Evolutionary conservation across 1,139 yeast genomes (phyloP), one percentile per base, ranked within the genome.

Genomic region (Komagataea norvegica): DNA sequence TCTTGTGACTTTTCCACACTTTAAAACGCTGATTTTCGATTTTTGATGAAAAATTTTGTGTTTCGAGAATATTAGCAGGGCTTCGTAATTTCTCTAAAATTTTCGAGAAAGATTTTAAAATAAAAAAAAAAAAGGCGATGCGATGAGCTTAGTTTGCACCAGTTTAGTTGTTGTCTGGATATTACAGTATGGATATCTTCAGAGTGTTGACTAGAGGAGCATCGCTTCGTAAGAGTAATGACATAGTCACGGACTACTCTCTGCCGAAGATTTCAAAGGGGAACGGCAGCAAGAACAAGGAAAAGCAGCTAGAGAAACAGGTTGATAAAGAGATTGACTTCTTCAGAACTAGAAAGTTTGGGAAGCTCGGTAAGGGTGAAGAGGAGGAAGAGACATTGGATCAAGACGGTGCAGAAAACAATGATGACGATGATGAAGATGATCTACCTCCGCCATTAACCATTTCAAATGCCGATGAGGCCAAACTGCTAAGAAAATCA

Each of bases 121-220:
- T 20, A 33, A 33, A 33, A 27, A 22, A 13, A 22, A 23, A 11
- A 11, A 19, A 14, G 4, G 20, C 15, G 30, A 22, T 27, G 36
- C 16, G 36, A 27, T 33, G 36, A 27, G 31, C 24, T 31, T 5
- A 11, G 18, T 27, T 11, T 13, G 15, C 13, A 8, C 3, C 23
- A n/a, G 18, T n/a, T n/a, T n/a, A n/a, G n/a, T n/a, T n/a, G n/a
- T n/a, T n/a, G n/a, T n/a, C n/a, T n/a, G n/a, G n/a, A n/a, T n/a
- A n/a, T n/a, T 11, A 17, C 7, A 14, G 8, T 2, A 89, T 91
- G 98, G 98, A 91, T 65, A 82, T 89, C 47, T 89, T 91, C 59
- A 71, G 87, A 52, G 79, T 91, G 4, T 70, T 91, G 35, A 71
- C 88, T 1, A 69, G 96, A 56, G 97, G 97, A 16, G 95, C 96